phyloP scores from a whole-genome alignment of 495 filamentous ascomycete species.

The Penicillium robsamsonii region DNA sequence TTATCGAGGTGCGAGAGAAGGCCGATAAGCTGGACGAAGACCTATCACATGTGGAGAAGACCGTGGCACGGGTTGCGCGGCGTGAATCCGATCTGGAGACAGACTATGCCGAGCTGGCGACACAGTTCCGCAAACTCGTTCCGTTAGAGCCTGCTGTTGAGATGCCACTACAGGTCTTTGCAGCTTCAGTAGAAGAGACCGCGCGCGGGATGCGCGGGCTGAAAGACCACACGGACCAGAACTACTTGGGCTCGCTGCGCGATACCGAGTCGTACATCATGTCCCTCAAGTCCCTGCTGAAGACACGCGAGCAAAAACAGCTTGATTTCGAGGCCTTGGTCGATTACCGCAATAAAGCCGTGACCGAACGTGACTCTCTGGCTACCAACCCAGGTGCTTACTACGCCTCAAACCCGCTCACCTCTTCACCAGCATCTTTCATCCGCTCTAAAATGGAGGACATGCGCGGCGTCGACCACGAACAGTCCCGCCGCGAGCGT shows the following conservation, averaged over 20 bases:
- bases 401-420: conserved; percentile 57
- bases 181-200: conserved; percentile 80
- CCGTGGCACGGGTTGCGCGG: conserved; percentile 82
- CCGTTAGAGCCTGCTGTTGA: conserved; percentile 87
- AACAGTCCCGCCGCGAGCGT: conserved; percentile 81
- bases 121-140: conserved; percentile 90
- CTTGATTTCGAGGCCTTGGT: conserved; percentile 95
- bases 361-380: conserved; percentile 82
- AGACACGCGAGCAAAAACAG: conserved; percentile 94
- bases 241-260: conserved; percentile 84
- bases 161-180: conserved; percentile 75
- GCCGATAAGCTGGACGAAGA: conserved; percentile 96
- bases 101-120: conserved; percentile 84
- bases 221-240: conserved; percentile 91
- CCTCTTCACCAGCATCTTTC: conserved; percentile 75
- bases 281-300: conserved; percentile 80
- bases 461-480: conserved; percentile 94
- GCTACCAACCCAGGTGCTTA: conserved; percentile 59
- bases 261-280: conserved; percentile 93
- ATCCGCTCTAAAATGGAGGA: conserved; percentile 94
- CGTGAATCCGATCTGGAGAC: conserved; percentile 85
- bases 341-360: conserved; percentile 89
- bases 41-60: conserved; percentile 87
- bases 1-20: conserved; percentile 90
- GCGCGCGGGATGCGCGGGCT: conserved; percentile 68